A percentile compares a stretch with the other conserved stretches of the same genome.
Conservation (phyloP, 306 rosid genomes). For the Vachellia pachyceras region DNA sequence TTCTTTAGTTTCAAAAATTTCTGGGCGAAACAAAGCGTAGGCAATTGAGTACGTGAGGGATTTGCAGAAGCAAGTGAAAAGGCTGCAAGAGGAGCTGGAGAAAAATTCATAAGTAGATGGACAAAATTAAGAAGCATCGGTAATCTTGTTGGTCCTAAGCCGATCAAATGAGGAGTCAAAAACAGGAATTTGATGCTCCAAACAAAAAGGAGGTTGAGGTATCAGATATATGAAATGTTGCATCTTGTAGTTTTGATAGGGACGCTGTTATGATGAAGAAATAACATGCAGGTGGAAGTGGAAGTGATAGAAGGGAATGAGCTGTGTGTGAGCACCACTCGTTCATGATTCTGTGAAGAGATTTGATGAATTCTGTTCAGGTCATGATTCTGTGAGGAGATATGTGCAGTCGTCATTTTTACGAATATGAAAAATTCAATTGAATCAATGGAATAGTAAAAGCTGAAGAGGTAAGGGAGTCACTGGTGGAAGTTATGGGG, state of each 20-base stretch:
- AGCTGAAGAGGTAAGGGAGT: conserved; percentile 78
- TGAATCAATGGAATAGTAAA: conserved; percentile 48
- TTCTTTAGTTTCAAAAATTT: conserved; percentile 82
- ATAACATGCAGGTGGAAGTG: conserved; percentile 74
- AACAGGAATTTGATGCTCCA: conserved; percentile 50
- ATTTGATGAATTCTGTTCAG: no score
- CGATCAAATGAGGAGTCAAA: conserved; percentile 47
- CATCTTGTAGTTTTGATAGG: not conserved
- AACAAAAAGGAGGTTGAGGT: conserved; percentile 82
- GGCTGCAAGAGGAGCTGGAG: conserved; percentile 78
- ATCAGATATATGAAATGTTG: not conserved
- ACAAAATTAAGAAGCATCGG: not conserved
- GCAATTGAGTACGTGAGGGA: conserved; percentile 79
- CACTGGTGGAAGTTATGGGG: conserved; percentile 66
- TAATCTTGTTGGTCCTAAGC: conserved; percentile 12
- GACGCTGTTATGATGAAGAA: not conserved
- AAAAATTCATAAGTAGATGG: conserved; percentile 51
- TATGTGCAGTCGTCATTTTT: no score
- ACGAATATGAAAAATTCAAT: no score
- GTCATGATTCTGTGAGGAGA: no score
- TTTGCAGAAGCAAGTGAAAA: conserved; percentile 73
- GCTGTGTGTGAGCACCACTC: conserved; percentile 49
- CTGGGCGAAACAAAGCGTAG: conserved; percentile 80
- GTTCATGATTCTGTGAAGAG: not conserved
- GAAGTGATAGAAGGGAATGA: conserved; percentile 76